Conservation (phyloP, 73 alveolate species). For the Paramecium sonneborni region DNA sequence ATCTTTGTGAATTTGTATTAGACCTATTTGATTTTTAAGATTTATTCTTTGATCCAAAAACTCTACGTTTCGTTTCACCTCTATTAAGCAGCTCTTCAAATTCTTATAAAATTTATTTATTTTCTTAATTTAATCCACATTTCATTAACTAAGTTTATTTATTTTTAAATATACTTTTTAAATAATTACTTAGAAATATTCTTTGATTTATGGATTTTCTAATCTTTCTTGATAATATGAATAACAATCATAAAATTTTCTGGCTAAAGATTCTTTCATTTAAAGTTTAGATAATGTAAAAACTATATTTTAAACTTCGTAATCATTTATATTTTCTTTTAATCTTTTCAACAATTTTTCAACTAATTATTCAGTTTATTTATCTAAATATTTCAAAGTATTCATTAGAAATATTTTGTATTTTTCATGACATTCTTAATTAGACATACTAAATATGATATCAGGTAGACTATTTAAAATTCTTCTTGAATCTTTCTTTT, state of each 20-base stretch:
- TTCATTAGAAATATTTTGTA: not conserved
- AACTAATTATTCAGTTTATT: not conserved
- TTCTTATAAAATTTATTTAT: not conserved
- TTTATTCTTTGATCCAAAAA: not conserved
- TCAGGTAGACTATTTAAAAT: constrained; percentile 54
- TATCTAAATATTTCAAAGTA: not conserved
- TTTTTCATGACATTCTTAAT: not conserved
- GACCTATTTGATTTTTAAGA: not conserved
- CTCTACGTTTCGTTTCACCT: not conserved
- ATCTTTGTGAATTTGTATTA: not conserved
- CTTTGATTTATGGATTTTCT: not conserved
- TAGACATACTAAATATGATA: not conserved
- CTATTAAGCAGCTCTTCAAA: not conserved
- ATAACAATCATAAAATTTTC: not conserved
- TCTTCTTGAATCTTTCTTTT: constrained; percentile 32
- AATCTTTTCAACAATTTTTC: not conserved
- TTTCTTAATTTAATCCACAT: not conserved
- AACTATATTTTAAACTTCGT: not conserved
- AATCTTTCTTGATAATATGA: not conserved
- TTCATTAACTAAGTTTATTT: not conserved
- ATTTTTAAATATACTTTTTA: not conserved
- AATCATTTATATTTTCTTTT: not conserved
- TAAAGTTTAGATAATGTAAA: not conserved
- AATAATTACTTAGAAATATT: not conserved
- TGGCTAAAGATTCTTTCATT: not conserved